Evolutionary conservation across 2,329 filamentous ascomycete genomes (phyloP), one percentile per base, ranked within the genome.

Genomic region (Aspergillus floridensis): DNA sequence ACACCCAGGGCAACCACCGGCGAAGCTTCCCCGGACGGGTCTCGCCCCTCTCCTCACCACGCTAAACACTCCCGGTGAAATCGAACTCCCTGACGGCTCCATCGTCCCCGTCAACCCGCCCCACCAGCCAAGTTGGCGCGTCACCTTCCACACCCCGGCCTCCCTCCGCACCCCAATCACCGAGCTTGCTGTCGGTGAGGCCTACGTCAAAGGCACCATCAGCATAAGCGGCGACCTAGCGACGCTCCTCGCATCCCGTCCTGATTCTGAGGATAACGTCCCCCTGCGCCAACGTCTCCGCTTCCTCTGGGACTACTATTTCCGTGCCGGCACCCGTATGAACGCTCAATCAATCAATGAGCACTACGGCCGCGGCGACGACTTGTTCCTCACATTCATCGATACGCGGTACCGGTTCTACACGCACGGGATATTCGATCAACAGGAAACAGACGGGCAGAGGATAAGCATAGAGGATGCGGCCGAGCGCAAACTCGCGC

Each of bases 151-250:
- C 24, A 22, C 53, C 22, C 24, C 31, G 2, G 24, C 26, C 14
- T 44, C 53, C 16, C 53, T 56, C n/a, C 26, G 53, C 19, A 56
- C 53, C 11, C 53, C 53, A 10, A 56, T 56, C 35, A 54, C 52
- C 4, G 31, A 46, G 21, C 21, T 44, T 5, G 19, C 35, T 14
- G 35, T 54, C 4, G 52, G 52, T 6, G 22, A 44, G 35, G 52
- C 52, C 31, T 29, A 44, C 44, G 29, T 56, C 11, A 49, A 22
- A 26, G 53, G 53, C 22, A 21, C 22, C 7, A 56, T 56, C 26
- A 32, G 35, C 26, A 7, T 56, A 10, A 47, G 35, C 29, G 53
- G 41, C 22, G 44, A 56, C 14, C 31, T 56, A 5, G 16, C 11
- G 19, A 22, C 26, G 6, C 44, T 49, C 8, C 38, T 56, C 14